phyloP scores from a whole-genome alignment of 2,329 filamentous ascomycete genomes.

The Aspergillus tubingensis region DNA sequence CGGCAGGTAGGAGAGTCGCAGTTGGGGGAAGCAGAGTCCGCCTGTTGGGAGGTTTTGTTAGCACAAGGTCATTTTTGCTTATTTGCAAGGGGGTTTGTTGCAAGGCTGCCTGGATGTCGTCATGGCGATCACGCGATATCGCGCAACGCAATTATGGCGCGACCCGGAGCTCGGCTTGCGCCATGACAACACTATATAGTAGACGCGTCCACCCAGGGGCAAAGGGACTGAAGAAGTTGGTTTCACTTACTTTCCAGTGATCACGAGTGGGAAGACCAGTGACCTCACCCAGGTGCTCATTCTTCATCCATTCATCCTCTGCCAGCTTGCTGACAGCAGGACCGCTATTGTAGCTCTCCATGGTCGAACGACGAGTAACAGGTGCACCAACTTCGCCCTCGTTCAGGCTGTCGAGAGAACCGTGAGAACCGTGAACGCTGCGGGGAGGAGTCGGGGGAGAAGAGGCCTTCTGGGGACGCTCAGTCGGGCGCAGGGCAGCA shows the following conservation, averaged over 20 bases:
- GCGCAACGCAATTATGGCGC: constrained; percentile 24
- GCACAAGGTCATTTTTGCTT: constrained; percentile 1
- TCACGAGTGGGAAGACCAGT: constrained; percentile 62
- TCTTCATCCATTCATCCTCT: constrained; percentile 56
- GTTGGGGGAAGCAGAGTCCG: constrained; percentile 57
- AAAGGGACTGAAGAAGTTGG: not conserved
- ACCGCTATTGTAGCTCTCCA: constrained; percentile 43
- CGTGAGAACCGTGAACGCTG: constrained; percentile 58
- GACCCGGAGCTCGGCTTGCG: constrained; percentile 25
- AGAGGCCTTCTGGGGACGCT: constrained; percentile 48
- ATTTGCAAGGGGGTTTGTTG: not conserved
- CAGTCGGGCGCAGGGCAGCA: constrained; percentile 62
- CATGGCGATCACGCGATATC: constrained; percentile 30
- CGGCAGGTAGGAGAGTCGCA: constrained; percentile 62
- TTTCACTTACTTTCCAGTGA: constrained; percentile 63
- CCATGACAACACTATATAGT: constrained; percentile 27
- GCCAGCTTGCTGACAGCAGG: constrained; percentile 47
- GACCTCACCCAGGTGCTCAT: constrained; percentile 56
- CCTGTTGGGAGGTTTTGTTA: constrained; percentile 43
- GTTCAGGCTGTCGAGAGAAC: constrained; percentile 53
- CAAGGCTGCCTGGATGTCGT: constrained; percentile 10
- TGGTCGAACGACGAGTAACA: constrained; percentile 41
- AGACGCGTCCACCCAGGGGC: constrained; percentile 1
- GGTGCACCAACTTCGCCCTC: constrained; percentile 38
- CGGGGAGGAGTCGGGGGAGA: constrained; percentile 52